Evolutionary conservation across 2,329 filamentous ascomycete species (phyloP).

Genomic region (Diaporthe citrichinensis): DNA sequence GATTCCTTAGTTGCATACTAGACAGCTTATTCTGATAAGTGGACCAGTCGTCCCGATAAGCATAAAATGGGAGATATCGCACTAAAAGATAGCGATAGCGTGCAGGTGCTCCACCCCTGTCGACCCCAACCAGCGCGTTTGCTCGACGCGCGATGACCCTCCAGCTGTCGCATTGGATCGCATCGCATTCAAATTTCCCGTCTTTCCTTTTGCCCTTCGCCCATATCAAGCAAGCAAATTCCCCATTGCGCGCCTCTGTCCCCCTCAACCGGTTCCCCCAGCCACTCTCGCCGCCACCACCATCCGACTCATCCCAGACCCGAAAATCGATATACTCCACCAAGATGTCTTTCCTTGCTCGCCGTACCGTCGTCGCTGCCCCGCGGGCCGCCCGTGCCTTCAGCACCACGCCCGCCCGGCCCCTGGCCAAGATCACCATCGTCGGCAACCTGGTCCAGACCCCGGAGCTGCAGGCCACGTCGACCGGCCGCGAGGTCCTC

Average conservation of each 20-base stretch:
- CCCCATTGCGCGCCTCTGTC: not conserved
- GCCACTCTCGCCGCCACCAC: not conserved
- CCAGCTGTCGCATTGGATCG: slow-evolving; percentile 24
- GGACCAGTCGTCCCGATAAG: slow-evolving; percentile 7
- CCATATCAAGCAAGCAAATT: not conserved
- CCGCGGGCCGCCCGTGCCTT: slow-evolving; percentile 75
- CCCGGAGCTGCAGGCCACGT: slow-evolving; percentile 81
- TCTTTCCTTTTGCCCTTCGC: slow-evolving; percentile 7
- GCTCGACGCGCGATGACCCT: slow-evolving; percentile 23
- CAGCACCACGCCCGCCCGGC: slow-evolving; percentile 76
- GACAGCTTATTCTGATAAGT: not conserved
- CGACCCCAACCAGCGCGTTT: slow-evolving; percentile 4
- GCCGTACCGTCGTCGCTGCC: slow-evolving; percentile 48
- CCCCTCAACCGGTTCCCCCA: not conserved
- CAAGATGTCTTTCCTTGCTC: slow-evolving; percentile 45
- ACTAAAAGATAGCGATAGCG: not conserved
- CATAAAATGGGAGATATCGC: not conserved
- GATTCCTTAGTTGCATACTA: not conserved
- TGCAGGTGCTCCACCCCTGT: slow-evolving; percentile 5
- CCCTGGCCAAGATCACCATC: slow-evolving; percentile 85
- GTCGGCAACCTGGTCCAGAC: slow-evolving; percentile 86
- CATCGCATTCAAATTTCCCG: slow-evolving; percentile 31
- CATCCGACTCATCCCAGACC: slow-evolving; percentile 44
- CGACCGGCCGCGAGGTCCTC: slow-evolving; percentile 80
- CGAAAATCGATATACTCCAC: not conserved